phyloP scores from a whole-genome alignment of 129 eudicot genomes.

The Pittosporum tobira region DNA sequence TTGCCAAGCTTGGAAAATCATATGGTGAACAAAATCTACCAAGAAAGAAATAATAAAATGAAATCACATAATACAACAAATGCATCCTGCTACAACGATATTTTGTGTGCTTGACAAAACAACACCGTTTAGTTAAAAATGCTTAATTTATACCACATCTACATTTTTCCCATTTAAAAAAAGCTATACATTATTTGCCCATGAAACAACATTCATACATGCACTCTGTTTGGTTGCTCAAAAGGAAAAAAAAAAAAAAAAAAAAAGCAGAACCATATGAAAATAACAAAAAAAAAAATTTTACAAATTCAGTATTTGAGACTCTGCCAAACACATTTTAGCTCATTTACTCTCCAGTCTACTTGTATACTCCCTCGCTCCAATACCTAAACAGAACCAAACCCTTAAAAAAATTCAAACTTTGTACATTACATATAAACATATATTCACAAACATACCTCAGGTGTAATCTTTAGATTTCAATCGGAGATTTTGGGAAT shows the following conservation, averaged over 20 bases:
- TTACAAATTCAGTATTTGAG: background rate
- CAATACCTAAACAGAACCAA: no score
- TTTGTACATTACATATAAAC: background rate
- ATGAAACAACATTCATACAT: background rate
- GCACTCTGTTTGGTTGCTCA: no score
- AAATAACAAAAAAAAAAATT: no score
- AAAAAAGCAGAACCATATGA: background rate
- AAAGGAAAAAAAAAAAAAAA: no score
- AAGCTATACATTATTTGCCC: background rate
- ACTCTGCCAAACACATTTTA: background rate
- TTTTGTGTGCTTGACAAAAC: no score
- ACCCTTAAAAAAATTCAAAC: background rate
- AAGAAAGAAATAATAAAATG: background rate
- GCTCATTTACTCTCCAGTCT: background rate
- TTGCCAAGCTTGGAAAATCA: background rate
- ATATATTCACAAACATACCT: constrained; percentile 6
- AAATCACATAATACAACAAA: background rate
- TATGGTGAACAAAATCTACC: background rate
- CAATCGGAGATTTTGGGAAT: constrained; percentile 3
- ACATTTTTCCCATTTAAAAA: no score
- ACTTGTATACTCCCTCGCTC: background rate
- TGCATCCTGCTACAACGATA: no score
- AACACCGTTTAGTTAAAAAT: no score
- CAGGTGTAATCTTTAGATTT: constrained; percentile 9
- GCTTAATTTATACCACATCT: no score